phyloP scores from a whole-genome alignment of 2,329 filamentous ascomycete genomes.

The Trichoderma gracile region DNA sequence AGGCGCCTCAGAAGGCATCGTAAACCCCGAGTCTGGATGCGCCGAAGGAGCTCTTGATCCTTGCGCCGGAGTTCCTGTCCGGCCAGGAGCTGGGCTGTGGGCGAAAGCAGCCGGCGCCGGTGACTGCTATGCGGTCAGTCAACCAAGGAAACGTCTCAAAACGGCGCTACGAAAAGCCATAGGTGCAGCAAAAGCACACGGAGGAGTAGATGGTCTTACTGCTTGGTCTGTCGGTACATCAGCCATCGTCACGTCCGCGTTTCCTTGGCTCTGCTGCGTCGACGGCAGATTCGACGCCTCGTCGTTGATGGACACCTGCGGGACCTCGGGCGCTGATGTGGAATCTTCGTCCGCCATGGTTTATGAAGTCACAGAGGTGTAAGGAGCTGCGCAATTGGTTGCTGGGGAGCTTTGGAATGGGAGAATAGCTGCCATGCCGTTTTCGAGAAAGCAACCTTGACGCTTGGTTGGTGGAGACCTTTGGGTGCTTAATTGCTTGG shows the following conservation, averaged over 20 bases:
- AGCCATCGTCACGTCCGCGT: slow-evolving; percentile 46
- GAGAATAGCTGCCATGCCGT: slow-evolving; percentile 16
- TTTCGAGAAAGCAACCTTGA: background rate
- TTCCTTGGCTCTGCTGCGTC: slow-evolving; percentile 27
- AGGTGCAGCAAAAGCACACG: background rate
- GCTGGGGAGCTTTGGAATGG: background rate
- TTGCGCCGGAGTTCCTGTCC: slow-evolving; percentile 53
- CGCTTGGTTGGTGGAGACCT: slow-evolving; percentile 11
- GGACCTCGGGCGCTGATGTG: slow-evolving; percentile 29
- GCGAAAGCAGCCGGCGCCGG: slow-evolving; percentile 41
- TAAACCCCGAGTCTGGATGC: slow-evolving; percentile 54
- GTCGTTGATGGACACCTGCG: slow-evolving; percentile 31
- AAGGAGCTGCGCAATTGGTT: background rate
- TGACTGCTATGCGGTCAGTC: slow-evolving; percentile 31
- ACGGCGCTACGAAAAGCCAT: background rate
- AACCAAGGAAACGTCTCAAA: background rate
- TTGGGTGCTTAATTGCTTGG: background rate
- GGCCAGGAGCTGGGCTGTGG: slow-evolving; percentile 46
- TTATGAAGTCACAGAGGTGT: background rate
- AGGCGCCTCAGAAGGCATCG: slow-evolving; percentile 61
- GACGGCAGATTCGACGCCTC: slow-evolving; percentile 29
- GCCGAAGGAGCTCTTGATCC: slow-evolving; percentile 58
- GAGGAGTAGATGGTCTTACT: slow-evolving; percentile 34
- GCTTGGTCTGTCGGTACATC: slow-evolving; percentile 46
- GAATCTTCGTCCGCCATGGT: slow-evolving; percentile 38